Conservation (phyloP, 148 eudicot genomes). For the Chenopodium album region DNA sequence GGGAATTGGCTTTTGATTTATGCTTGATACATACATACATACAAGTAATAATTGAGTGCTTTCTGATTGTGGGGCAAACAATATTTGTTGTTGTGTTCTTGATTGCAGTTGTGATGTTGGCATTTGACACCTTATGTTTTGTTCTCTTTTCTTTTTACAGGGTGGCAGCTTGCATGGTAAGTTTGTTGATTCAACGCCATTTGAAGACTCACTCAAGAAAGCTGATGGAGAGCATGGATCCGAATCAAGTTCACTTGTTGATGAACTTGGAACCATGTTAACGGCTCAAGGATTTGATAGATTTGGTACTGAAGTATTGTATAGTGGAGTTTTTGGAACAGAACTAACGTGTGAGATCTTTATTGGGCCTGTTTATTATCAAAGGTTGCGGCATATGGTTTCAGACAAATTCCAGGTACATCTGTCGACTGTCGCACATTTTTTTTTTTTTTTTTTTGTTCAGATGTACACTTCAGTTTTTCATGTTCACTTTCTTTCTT, state of each 20-base stretch:
- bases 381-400: slow-evolving; percentile 92
- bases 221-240: slow-evolving; percentile 35
- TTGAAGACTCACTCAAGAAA: slow-evolving; percentile 46
- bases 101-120: neutral
- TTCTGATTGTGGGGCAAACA: neutral
- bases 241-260: slow-evolving; percentile 54
- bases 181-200: slow-evolving; percentile 86
- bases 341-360: slow-evolving; percentile 86
- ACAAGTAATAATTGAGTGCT: neutral
- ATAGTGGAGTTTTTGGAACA: slow-evolving; percentile 88
- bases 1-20: neutral
- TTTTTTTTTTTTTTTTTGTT: neutral
- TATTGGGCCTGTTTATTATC: slow-evolving; percentile 96
- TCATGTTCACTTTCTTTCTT: neutral
- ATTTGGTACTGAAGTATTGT: slow-evolving; percentile 73
- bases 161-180: slow-evolving; percentile 80
- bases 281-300: slow-evolving; percentile 64
- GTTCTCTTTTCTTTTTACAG: slow-evolving; percentile 35
- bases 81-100: neutral
- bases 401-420: slow-evolving; percentile 93
- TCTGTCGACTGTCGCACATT: neutral
- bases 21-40: neutral
- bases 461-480: neutral
- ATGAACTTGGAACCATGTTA: slow-evolving; percentile 75
- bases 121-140: neutral